Evolutionary conservation across 768 basidiomycete species (phyloP), one percentile per base, ranked within the genome.

Genomic region (Suillus cothurnatus): DNA sequence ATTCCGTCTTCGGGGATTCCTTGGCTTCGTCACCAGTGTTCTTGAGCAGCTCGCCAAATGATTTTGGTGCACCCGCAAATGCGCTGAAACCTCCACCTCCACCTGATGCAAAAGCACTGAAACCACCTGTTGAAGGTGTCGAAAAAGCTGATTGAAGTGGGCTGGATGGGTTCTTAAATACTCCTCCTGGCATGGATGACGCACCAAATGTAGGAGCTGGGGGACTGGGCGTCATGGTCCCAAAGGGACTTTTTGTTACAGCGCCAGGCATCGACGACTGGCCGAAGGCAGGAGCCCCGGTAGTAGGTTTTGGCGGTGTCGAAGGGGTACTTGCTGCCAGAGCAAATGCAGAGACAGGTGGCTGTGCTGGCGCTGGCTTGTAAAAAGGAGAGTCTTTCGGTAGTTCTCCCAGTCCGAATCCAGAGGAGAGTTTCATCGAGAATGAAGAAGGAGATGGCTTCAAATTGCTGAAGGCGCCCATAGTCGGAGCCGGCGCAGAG

Each of bases 21-120:
- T 72, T 73, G 8, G 73, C 56, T 26, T 75, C 72, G 23, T 71
- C 71, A 53, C 76, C 78, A 52, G 70, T 78, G 19, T 68, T 73
- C 71, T 86, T 84, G 64, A 91, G 75, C 55, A 92, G 71, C 34
- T 91, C 87, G n/a, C 79, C 75, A 68, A 90, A 93, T 0, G 90
- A 85, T 68, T 82, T 85, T 1, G 77, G 65, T 4, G 77, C 61
- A 1, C 82, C 82, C 17, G 83, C 81, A 68, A 88, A 87, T 0
- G 86, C 82, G 39, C 81, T 70, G 68, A 90, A 90, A 3, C 81
- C 87, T 34, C 82, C 78, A 2, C 76, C 70, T 15, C 73, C 59
- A 0, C 80, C 66, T 15, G 74, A 58, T 4, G 57, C 65, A 63
- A 74, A 79, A 11, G 73, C 68, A 39, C 65, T 68, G 62, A 80